A percentile compares a stretch with the other conserved stretches of the same genome.
These are phyloP conservation scores for Podospora comata DNA, from an alignment of 495 filamentous ascomycete species.

Conservation along the genomic window DNA sequence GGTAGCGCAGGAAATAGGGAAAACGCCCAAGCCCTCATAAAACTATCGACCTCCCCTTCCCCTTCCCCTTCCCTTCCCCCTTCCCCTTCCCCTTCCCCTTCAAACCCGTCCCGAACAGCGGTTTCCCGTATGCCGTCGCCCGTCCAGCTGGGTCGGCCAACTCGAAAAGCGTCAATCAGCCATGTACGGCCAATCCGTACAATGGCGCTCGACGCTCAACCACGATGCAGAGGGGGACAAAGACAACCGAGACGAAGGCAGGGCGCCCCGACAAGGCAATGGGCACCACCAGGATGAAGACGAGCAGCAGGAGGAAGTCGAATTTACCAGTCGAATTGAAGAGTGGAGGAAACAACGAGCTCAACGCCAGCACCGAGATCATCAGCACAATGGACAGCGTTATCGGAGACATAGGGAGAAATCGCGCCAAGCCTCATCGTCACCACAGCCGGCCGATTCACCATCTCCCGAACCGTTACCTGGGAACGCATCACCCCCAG, in stretches of 20 bases:
- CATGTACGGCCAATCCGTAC: conserved; percentile 10
- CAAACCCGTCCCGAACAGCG: neutral
- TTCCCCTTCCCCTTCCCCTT: neutral
- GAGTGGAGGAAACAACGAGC: neutral
- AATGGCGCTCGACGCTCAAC: neutral
- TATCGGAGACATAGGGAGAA: neutral
- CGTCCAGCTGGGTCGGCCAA: conserved; percentile 10
- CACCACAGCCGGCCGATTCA: neutral
- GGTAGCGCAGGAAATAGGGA: neutral
- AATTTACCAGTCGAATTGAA: neutral
- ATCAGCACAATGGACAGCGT: conserved; percentile 1
- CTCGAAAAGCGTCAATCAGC: neutral
- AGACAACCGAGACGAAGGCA: conserved; percentile 12
- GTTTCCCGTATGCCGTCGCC: conserved; percentile 10
- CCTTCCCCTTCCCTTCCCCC: neutral
- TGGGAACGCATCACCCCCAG: neutral
- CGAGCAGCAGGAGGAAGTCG: neutral
- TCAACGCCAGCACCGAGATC: conserved; percentile 7
- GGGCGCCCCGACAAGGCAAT: conserved; percentile 4
- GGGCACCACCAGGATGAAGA: neutral
- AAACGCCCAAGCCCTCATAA: neutral
- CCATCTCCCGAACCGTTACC: neutral
- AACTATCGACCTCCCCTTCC: conserved; percentile 3
- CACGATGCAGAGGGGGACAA: neutral
- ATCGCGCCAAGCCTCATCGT: conserved; percentile 3